Evolutionary conservation across 2,329 filamentous ascomycete species (phyloP).

Genomic region (Claviceps sorghi): DNA sequence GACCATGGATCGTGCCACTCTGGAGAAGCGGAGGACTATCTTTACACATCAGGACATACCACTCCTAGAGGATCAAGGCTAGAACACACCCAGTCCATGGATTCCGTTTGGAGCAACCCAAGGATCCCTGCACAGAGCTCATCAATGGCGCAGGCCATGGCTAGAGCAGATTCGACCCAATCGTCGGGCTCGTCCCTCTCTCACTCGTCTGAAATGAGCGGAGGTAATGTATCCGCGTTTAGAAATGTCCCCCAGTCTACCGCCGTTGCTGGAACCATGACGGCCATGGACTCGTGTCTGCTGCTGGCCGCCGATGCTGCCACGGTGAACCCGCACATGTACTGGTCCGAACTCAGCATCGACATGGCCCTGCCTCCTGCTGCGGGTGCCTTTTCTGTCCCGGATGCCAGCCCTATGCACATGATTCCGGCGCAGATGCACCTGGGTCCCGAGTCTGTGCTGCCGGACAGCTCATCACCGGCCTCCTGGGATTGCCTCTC

Average conservation of each 20-base stretch:
- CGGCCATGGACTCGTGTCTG: conserved; percentile 37
- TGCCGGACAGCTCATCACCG: conserved; percentile 35
- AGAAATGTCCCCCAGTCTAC: conserved; percentile 24
- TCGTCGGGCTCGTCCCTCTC: conserved; percentile 31
- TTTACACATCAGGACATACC: conserved; percentile 39
- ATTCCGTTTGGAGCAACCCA: conserved; percentile 33
- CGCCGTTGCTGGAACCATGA: conserved; percentile 22
- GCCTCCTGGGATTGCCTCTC: conserved; percentile 39
- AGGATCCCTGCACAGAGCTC: conserved; percentile 19
- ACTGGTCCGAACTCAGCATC: conserved; percentile 33
- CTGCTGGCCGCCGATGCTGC: conserved; percentile 34
- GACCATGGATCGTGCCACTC: conserved; percentile 34
- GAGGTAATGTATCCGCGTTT: conserved; percentile 34
- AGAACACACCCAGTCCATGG: conserved; percentile 31
- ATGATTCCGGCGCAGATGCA: conserved; percentile 43
- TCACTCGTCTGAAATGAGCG: conserved; percentile 34
- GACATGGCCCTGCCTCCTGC: conserved; percentile 23
- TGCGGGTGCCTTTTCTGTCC: conserved; percentile 27
- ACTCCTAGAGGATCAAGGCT: conserved; percentile 34
- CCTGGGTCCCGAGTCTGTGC: conserved; percentile 35
- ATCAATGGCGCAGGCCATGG: conserved; percentile 24
- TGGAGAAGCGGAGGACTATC: conserved; percentile 40
- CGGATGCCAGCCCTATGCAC: conserved; percentile 32
- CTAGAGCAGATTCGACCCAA: conserved; percentile 23
- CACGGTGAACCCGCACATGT: conserved; percentile 33